These are phyloP conservation scores for Pisolithus tinctorius DNA, from an alignment of 768 basidiomycete species.

Conservation along the genomic window DNA sequence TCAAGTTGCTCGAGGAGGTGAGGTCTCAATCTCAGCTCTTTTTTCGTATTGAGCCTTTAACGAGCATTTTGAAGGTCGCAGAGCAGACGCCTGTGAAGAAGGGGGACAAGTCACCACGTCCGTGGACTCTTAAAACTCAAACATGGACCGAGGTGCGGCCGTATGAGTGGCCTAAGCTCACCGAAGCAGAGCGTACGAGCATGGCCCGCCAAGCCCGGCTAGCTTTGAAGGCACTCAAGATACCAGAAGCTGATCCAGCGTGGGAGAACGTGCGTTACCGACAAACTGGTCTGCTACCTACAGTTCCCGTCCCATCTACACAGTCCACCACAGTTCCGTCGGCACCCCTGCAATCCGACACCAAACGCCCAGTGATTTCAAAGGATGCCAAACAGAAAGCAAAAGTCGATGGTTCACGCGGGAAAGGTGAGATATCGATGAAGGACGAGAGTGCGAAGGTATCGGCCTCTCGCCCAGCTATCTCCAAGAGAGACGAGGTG, in stretches of 20 bases:
- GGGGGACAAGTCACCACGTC: conserved; percentile 31
- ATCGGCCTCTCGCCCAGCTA: conserved; percentile 25
- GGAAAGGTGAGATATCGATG: conserved; percentile 32
- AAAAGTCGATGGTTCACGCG: conserved; percentile 17
- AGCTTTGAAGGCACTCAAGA: conserved; percentile 41
- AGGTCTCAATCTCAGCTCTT: background rate
- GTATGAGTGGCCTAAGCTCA: conserved; percentile 49
- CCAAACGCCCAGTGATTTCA: conserved; percentile 40
- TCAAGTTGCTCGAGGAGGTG: conserved; percentile 47
- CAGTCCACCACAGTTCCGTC: conserved; percentile 5
- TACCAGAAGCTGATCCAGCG: conserved; percentile 53
- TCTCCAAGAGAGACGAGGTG: conserved; percentile 22
- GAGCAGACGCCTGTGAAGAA: conserved; percentile 35
- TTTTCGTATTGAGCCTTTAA: background rate
- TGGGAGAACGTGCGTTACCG: conserved; percentile 51
- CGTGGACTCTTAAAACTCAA: conserved; percentile 48
- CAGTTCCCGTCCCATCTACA: conserved; percentile 9
- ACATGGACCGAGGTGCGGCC: conserved; percentile 70
- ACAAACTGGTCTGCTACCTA: conserved; percentile 8
- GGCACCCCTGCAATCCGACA: conserved; percentile 19
- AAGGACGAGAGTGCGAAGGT: conserved; percentile 31
- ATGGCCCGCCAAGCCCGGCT: conserved; percentile 48
- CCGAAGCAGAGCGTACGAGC: conserved; percentile 38
- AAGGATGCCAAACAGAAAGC: conserved; percentile 40
- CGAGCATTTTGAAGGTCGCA: conserved; percentile 36